Evolutionary conservation across 208 protist species (phyloP).

Genomic region (Tritrichomonas foetus): DNA sequence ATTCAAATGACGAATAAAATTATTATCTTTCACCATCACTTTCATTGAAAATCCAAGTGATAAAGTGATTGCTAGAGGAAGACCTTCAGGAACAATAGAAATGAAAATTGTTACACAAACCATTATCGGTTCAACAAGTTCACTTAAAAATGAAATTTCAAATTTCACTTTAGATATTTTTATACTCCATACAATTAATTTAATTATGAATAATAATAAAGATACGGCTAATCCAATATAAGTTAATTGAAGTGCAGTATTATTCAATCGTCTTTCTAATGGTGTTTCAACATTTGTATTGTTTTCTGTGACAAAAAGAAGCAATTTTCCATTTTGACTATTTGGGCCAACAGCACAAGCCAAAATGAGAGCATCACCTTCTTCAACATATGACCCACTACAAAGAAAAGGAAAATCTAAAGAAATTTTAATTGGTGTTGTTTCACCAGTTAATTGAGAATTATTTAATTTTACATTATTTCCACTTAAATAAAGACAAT

Average conservation of each 20-base stretch:
- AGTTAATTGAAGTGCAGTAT: neutral
- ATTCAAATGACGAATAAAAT: neutral
- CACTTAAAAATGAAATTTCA: neutral
- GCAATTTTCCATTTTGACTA: neutral
- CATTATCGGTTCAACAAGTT: constrained; percentile 54
- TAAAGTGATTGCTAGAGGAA: constrained; percentile 93
- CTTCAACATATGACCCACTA: neutral
- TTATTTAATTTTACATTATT: neutral
- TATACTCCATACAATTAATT: neutral
- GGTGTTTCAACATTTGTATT: neutral
- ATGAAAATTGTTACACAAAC: constrained; percentile 78
- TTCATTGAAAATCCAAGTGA: constrained; percentile 69
- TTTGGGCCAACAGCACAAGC: constrained; percentile 2
- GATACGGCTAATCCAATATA: neutral
- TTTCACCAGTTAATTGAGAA: neutral
- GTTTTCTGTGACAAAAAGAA: neutral
- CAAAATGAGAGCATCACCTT: neutral
- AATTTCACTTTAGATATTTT: neutral
- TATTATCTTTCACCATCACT: neutral
- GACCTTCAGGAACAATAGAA: constrained; percentile 87
- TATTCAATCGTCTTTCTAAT: constrained; percentile 3
- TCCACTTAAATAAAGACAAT: neutral
- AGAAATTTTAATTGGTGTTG: neutral
- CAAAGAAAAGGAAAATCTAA: neutral
- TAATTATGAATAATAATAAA: constrained; percentile 35